Evolutionary conservation across 352 stramenopile genomes (phyloP), one percentile per base, ranked within the genome.

Genomic region (Thalassiosira mediterranea): DNA sequence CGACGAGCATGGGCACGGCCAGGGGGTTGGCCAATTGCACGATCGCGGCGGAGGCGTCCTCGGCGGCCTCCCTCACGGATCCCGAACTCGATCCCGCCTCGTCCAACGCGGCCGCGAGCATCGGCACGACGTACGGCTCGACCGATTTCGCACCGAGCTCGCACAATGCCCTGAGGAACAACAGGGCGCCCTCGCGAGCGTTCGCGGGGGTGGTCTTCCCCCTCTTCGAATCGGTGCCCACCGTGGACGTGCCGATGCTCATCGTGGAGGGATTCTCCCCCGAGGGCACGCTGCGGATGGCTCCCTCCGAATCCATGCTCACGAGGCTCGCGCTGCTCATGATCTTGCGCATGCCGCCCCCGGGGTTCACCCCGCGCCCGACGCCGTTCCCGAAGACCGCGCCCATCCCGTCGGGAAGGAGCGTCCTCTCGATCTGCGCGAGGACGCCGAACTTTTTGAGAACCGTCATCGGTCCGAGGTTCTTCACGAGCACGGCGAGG

Each of bases 391-490:
- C 71, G 76, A 91, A 89, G 4, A 89, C 74, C 15, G 65, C 76
- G 13, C 72, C 71, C 59, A 91, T 86, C 15, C 87, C 87, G 37
- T 84, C 47, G 0, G 85, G 84, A 60, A 91, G 76, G 11, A 93
- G 67, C 49, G 78, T 82, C 37, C 54, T 71, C 49, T 92, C 79
- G 48, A 93, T 86, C 73, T 90, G 65, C 26, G 81, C 66, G 28
- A 90, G 65, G n/a, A 93, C 77, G 13, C 80, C 74, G 60, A 80
- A 90, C 52, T 83, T 56, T 42, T 91, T 91, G 8, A 93, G 70
- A 11, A 91, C 83, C 59, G 86, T 79, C n/a, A 66, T 34, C 8
- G 86, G 44, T 49, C 84, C 86, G 7, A 92, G 32, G 44, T 68
- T 19, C 53, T 87, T 88, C 0, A 83, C 76, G 58, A 79, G 61